Evolutionary conservation across 2,329 filamentous ascomycete genomes (phyloP).

Genomic region (Diaporthe velutina): DNA sequence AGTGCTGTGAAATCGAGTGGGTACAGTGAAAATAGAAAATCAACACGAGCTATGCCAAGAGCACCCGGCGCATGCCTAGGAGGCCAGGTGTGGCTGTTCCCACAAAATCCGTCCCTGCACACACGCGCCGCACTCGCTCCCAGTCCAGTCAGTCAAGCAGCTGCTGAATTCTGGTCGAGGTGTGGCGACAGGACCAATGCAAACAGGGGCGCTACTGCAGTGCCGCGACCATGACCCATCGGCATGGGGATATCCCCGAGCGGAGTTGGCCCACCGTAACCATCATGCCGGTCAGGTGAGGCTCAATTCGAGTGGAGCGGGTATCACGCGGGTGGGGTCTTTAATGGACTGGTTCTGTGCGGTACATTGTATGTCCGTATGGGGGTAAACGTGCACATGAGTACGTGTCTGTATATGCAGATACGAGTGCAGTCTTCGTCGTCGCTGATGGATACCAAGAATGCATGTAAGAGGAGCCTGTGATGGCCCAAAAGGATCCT

Average conservation of each 20-base stretch:
- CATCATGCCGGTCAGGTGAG: constrained; percentile 28
- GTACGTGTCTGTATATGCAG: background rate
- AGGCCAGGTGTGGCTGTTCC: constrained; percentile 28
- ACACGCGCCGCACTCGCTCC: background rate
- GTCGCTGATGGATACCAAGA: background rate
- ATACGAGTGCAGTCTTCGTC: background rate
- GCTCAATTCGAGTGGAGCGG: constrained; percentile 29
- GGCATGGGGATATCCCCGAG: constrained; percentile 16
- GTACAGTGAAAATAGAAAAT: background rate
- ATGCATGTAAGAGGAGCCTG: background rate
- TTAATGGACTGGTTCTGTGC: background rate
- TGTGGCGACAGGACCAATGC: constrained; percentile 8
- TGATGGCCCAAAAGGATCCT: background rate
- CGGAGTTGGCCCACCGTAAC: constrained; percentile 12
- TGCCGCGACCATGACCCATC: background rate
- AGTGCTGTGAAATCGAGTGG: background rate
- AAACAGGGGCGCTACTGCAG: background rate
- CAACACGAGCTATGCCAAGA: constrained; percentile 21
- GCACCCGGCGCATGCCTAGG: constrained; percentile 16
- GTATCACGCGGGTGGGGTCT: background rate
- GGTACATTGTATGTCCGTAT: background rate
- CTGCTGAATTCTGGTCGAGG: background rate
- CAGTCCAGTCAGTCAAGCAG: too few species aligned
- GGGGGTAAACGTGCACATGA: background rate
- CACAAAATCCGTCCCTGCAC: background rate